Percentiles rank a stretch among this genome's conserved stretches.
Conservation (phyloP, 179 eudicot species). For the Drosera spatulata region DNA sequence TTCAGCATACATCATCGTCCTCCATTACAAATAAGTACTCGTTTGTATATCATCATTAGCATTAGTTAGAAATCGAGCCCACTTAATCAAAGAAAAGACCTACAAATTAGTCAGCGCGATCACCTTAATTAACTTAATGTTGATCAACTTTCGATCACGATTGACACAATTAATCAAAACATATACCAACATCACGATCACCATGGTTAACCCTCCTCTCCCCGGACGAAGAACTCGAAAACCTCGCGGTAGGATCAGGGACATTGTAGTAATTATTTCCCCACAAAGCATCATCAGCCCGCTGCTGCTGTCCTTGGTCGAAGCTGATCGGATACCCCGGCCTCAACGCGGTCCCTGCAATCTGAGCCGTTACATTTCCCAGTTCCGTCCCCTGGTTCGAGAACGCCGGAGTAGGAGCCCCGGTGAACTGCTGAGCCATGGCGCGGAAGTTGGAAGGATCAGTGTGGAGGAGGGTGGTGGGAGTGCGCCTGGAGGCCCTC, state of each 20-base stretch:
- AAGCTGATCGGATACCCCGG: background rate
- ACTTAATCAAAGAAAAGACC: no score
- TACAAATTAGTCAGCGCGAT: no score
- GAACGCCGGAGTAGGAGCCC: slow-evolving; percentile 16
- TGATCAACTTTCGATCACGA: no score
- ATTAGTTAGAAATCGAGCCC: no score
- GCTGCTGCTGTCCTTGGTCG: background rate
- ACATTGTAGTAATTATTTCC: background rate
- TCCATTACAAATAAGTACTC: no score
- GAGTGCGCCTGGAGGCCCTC: slow-evolving; percentile 51
- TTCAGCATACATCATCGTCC: no score
- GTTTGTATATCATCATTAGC: no score
- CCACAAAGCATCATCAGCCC: background rate
- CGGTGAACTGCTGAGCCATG: slow-evolving; percentile 73
- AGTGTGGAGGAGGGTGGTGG: slow-evolving; percentile 47
- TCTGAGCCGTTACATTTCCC: background rate
- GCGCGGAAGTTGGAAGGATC: slow-evolving; percentile 63
- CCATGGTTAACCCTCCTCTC: no score
- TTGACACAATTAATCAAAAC: no score
- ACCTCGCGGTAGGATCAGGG: background rate
- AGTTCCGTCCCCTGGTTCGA: background rate
- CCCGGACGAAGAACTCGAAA: no score
- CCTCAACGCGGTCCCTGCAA: background rate
- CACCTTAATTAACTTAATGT: no score
- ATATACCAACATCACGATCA: no score